Evolutionary conservation across 2,329 filamentous ascomycete genomes (phyloP).

Genomic region (Pseudogymnoascus sp.): DNA sequence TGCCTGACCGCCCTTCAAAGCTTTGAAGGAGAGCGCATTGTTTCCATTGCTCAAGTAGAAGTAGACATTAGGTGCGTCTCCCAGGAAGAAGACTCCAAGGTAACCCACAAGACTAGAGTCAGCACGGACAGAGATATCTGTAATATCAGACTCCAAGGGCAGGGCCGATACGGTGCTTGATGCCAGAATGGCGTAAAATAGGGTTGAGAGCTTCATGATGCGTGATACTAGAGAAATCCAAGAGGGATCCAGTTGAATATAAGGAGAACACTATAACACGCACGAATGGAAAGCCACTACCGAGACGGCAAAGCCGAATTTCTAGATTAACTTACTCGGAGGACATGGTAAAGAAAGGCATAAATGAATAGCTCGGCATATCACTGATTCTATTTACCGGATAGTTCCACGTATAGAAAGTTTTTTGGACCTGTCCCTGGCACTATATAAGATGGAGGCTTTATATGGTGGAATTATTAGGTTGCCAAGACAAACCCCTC

Average conservation of each 20-base stretch:
- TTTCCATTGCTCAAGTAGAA: constrained; percentile 48
- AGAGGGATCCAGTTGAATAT: background rate
- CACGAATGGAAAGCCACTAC: background rate
- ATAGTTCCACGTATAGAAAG: constrained; percentile 2
- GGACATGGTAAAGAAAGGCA: background rate
- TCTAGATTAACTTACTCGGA: background rate
- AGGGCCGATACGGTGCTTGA: background rate
- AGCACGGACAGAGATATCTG: constrained; percentile 11
- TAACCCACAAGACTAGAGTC: constrained; percentile 41
- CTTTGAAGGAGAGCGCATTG: constrained; percentile 40
- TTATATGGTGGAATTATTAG: constrained; percentile 5
- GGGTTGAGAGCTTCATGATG: background rate
- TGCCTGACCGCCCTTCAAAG: constrained; percentile 42
- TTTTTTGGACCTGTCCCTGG: background rate
- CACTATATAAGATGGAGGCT: background rate
- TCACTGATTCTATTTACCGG: background rate
- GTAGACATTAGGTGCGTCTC: constrained; percentile 46
- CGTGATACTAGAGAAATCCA: background rate
- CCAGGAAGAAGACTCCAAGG: constrained; percentile 48
- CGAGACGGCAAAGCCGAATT: background rate
- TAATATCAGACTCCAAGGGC: background rate
- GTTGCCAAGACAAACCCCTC: background rate
- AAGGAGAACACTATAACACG: background rate
- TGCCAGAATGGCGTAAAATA: background rate
- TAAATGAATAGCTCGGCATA: background rate